Percentiles rank a stretch among this genome's conserved stretches.
phyloP scores from a whole-genome alignment of 2,329 filamentous ascomycete species.

The Fusarium falciforme region DNA sequence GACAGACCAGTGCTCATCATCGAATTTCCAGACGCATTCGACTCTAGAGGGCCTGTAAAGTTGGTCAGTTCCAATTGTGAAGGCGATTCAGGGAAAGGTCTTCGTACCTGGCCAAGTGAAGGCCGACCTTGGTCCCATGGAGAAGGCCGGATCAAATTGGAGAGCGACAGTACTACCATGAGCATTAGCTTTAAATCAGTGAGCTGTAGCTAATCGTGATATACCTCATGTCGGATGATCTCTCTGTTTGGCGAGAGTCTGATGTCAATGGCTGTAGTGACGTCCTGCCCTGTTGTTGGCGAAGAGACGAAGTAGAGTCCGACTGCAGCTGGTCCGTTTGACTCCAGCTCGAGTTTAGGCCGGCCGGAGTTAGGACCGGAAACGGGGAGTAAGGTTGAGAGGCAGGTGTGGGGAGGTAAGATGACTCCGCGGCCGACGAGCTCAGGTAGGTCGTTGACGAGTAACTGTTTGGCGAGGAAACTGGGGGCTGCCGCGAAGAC shows the following conservation, averaged over 20 bases:
- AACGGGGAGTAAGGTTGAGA: conserved; percentile 43
- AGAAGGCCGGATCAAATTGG: conserved; percentile 63
- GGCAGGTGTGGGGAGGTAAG: conserved; percentile 40
- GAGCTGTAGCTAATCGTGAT: not conserved
- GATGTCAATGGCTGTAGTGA: conserved; percentile 25
- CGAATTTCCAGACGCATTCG: conserved; percentile 44
- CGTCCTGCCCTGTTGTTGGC: conserved; percentile 24
- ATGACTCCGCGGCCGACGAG: conserved; percentile 36
- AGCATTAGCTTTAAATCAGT: conserved; percentile 19
- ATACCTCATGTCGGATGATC: conserved; percentile 41
- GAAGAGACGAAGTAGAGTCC: conserved; percentile 28
- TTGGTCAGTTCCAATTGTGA: conserved; percentile 1
- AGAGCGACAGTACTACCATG: conserved; percentile 59
- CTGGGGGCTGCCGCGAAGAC: conserved; percentile 33
- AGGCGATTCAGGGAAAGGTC: not conserved
- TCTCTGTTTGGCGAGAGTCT: conserved; percentile 21
- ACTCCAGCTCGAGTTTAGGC: conserved; percentile 39
- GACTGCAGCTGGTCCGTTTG: conserved; percentile 36
- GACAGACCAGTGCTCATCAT: conserved; percentile 59
- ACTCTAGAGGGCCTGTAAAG: conserved; percentile 49
- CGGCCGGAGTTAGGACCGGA: conserved; percentile 35
- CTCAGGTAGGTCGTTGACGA: conserved; percentile 38
- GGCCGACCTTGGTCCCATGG: conserved; percentile 62
- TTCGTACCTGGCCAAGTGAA: conserved; percentile 63
- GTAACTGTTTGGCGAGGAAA: conserved; percentile 40